Conservation (phyloP, 176 grass and related monocot genomes). For the Pontederia crassipes region DNA sequence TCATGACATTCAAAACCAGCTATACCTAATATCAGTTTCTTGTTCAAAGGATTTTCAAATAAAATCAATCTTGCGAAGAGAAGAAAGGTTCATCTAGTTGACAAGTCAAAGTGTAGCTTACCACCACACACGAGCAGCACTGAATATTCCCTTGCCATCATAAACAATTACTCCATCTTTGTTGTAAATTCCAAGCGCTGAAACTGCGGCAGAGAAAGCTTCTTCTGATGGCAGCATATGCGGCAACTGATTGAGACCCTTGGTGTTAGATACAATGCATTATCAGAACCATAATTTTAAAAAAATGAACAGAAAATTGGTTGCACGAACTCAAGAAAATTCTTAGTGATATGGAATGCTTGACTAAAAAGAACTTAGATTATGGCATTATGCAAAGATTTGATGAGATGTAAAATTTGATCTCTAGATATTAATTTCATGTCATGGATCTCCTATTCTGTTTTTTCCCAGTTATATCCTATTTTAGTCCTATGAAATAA, state of each 20-base stretch:
- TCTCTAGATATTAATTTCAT: too few species aligned
- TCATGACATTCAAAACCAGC: too few species aligned
- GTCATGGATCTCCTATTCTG: too few species aligned
- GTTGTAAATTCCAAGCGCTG: constrained; percentile 84
- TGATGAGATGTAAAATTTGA: too few species aligned
- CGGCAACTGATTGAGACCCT: constrained; percentile 53
- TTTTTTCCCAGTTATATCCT: too few species aligned
- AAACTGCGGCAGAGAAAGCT: constrained; percentile 93
- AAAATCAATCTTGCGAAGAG: not conserved
- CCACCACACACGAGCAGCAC: constrained; percentile 97
- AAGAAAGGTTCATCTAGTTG: not conserved
- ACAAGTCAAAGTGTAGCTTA: constrained; percentile 18
- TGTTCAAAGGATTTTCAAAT: not conserved
- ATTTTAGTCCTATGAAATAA: too few species aligned
- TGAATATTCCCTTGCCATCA: constrained; percentile 95
- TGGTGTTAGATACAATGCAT: constrained; percentile 5
- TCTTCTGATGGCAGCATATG: constrained; percentile 96
- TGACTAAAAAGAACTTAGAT: too few species aligned
- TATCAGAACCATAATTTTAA: not conserved
- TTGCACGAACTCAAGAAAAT: too few species aligned
- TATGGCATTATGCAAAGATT: too few species aligned
- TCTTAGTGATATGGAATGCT: too few species aligned
- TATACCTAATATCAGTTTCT: too few species aligned
- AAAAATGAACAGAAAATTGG: not conserved
- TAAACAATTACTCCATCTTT: constrained; percentile 93